A percentile compares a stretch with the other conserved stretches of the same genome.
phyloP scores from a whole-genome alignment of 768 basidiomycete genomes.

The Dendrothele bispora region DNA sequence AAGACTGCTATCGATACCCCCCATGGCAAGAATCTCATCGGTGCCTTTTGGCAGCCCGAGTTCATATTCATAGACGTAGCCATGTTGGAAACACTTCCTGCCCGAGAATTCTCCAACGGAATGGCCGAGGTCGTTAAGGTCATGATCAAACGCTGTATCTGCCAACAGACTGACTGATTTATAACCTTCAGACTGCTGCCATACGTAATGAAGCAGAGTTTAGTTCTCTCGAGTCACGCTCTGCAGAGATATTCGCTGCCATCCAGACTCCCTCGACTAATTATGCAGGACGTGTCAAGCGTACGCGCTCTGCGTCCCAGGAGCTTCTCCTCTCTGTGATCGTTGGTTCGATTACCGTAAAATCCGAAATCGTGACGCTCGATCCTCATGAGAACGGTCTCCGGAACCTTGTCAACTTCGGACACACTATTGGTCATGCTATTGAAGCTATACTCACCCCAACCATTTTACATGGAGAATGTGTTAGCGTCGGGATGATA shows the following conservation, averaged over 20 bases:
- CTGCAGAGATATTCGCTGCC: constrained; percentile 83
- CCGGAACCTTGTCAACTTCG: constrained; percentile 98
- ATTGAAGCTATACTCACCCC: constrained; percentile 91
- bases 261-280: constrained; percentile 70
- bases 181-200: constrained; percentile 81
- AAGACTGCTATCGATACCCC: constrained; percentile 99
- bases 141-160: constrained; percentile 14
- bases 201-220: constrained; percentile 96
- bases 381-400: constrained; percentile 97
- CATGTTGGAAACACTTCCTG: constrained; percentile 90
- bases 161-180: neutral
- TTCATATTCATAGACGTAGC: constrained; percentile 98
- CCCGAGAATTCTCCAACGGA: constrained; percentile 95
- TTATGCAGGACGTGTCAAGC: constrained; percentile 54
- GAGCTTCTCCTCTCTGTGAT: constrained; percentile 88
- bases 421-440: constrained; percentile 97
- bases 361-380: constrained; percentile 94
- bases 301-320: constrained; percentile 73
- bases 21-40: constrained; percentile 97
- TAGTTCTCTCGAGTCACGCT: constrained; percentile 80
- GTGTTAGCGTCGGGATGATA: constrained; percentile 94
- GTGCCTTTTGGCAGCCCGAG: constrained; percentile 97
- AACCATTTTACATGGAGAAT: constrained; percentile 93
- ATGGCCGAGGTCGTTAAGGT: constrained; percentile 99
- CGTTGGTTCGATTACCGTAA: constrained; percentile 90